These are phyloP conservation scores for Trifolium pratense DNA, from an alignment of 306 rosid species.

Conservation along the genomic window DNA sequence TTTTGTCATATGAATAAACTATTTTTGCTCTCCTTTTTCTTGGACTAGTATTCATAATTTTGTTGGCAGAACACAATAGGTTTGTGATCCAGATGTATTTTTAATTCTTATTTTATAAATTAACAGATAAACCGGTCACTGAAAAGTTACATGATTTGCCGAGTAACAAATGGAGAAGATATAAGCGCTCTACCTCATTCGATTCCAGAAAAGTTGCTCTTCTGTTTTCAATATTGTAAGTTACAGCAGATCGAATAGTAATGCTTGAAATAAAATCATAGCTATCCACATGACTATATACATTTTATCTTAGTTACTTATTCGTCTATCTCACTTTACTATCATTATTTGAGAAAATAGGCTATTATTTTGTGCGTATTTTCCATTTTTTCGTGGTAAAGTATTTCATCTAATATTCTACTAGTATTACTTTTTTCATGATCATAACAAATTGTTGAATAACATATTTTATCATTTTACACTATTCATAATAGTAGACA, in stretches of 20 bases:
- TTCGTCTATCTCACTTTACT: constrained; percentile 19
- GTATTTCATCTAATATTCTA: constrained; percentile 16
- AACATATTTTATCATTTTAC: background rate
- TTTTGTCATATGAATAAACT: constrained; percentile 22
- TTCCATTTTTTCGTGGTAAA: constrained; percentile 3
- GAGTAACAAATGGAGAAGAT: constrained; percentile 79
- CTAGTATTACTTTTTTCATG: background rate
- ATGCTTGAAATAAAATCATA: constrained; percentile 4
- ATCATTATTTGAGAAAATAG: background rate
- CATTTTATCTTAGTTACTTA: constrained; percentile 8
- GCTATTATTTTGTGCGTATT: constrained; percentile 11
- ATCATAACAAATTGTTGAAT: constrained; percentile 1
- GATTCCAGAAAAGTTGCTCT: constrained; percentile 88
- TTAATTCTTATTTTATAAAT: constrained; percentile 36
- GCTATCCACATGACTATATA: constrained; percentile 16
- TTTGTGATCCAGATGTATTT: constrained; percentile 29
- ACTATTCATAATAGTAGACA: background rate
- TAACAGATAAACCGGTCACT: constrained; percentile 65
- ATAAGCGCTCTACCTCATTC: constrained; percentile 76
- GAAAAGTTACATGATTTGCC: constrained; percentile 78
- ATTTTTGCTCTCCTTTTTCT: constrained; percentile 10
- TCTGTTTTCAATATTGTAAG: constrained; percentile 90
- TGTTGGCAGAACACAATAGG: constrained; percentile 12
- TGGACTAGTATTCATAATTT: constrained; percentile 1
- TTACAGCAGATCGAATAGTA: constrained; percentile 26